Percentiles rank a stretch among this genome's conserved stretches.
These are phyloP conservation scores for Paramyrothecium sp. DNA, from an alignment of 2,329 filamentous ascomycete genomes.

Conservation along the genomic window DNA sequence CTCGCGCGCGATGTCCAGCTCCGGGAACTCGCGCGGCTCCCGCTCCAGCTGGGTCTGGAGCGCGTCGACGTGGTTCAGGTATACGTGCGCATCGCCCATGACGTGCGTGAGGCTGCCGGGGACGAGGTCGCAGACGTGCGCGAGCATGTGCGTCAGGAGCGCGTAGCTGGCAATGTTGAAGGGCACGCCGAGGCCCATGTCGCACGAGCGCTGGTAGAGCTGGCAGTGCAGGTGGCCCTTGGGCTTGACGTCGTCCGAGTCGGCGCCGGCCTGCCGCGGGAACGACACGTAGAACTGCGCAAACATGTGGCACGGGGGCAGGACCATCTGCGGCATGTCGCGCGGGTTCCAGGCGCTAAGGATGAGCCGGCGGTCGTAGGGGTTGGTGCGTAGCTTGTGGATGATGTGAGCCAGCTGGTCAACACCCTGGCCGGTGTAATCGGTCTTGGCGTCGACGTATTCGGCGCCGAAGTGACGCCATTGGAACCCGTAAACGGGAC, in stretches of 20 bases:
- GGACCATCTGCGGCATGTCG: slow-evolving; percentile 82
- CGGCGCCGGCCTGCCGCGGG: slow-evolving; percentile 37
- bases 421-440: slow-evolving; percentile 86
- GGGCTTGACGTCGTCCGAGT: slow-evolving; percentile 36
- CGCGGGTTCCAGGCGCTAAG: slow-evolving; percentile 91
- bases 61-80: slow-evolving; percentile 88
- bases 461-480: slow-evolving; percentile 97
- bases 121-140: slow-evolving; percentile 78
- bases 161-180: slow-evolving; percentile 98
- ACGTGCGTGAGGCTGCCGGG: slow-evolving; percentile 89
- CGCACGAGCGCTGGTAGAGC: slow-evolving; percentile 90
- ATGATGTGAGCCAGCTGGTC: slow-evolving; percentile 94
- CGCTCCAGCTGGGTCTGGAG: slow-evolving; percentile 76
- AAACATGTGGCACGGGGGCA: slow-evolving; percentile 97
- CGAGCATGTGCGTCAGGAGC: slow-evolving; percentile 91
- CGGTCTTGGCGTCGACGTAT: slow-evolving; percentile 74
- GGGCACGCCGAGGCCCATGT: slow-evolving; percentile 95
- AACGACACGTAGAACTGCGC: slow-evolving; percentile 92
- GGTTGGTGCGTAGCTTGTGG: slow-evolving; percentile 76
- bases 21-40: slow-evolving; percentile 79
- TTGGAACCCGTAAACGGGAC: slow-evolving; percentile 97
- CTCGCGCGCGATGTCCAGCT: slow-evolving; percentile 68
- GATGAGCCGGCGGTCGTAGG: slow-evolving; percentile 88
- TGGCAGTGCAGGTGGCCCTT: slow-evolving; percentile 80
- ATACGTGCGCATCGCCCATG: slow-evolving; percentile 98